These are phyloP conservation scores for Paecilomyces niveus DNA, from an alignment of 2,329 filamentous ascomycete species.

Conservation along the genomic window DNA sequence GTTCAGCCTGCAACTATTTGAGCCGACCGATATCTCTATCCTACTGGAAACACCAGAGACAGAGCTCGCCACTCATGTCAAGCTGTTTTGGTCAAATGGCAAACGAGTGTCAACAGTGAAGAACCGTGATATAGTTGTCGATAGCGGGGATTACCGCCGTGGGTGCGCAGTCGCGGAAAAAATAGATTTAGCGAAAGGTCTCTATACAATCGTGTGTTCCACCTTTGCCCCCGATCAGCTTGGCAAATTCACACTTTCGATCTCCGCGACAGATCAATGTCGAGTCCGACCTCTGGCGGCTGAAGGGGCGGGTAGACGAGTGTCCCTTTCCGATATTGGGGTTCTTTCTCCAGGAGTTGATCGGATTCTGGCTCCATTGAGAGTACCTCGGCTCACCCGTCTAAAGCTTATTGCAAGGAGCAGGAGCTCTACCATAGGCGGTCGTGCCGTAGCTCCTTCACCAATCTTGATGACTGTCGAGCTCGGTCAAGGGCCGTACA, in stretches of 20 bases:
- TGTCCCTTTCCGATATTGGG: slow-evolving; percentile 39
- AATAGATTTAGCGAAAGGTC: slow-evolving; percentile 56
- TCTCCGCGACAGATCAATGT: slow-evolving; percentile 56
- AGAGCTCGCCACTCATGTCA: slow-evolving; percentile 73
- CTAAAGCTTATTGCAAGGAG: slow-evolving; percentile 51
- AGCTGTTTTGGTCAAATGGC: slow-evolving; percentile 71
- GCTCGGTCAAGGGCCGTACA: slow-evolving; percentile 63
- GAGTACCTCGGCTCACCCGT: slow-evolving; percentile 50
- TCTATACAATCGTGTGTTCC: slow-evolving; percentile 83
- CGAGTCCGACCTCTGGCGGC: slow-evolving; percentile 55
- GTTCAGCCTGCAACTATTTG: slow-evolving; percentile 58
- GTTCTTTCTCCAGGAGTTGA: slow-evolving; percentile 49
- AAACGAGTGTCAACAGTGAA: slow-evolving; percentile 62
- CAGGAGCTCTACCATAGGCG: slow-evolving; percentile 34
- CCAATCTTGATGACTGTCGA: slow-evolving; percentile 67
- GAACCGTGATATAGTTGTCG: slow-evolving; percentile 68
- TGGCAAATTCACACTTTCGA: slow-evolving; percentile 65
- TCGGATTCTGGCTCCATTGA: slow-evolving; percentile 47
- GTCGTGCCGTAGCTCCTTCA: slow-evolving; percentile 32
- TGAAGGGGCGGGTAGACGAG: slow-evolving; percentile 68
- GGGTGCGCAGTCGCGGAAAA: slow-evolving; percentile 66
- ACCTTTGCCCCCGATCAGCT: slow-evolving; percentile 79
- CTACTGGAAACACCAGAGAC: slow-evolving; percentile 62
- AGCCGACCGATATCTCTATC: slow-evolving; percentile 58
- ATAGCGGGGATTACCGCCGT: slow-evolving; percentile 82